Percentiles rank a stretch among this genome's conserved stretches.
Conservation (phyloP, 2,329 filamentous ascomycete genomes). For the Cladophialophora bantiana region DNA sequence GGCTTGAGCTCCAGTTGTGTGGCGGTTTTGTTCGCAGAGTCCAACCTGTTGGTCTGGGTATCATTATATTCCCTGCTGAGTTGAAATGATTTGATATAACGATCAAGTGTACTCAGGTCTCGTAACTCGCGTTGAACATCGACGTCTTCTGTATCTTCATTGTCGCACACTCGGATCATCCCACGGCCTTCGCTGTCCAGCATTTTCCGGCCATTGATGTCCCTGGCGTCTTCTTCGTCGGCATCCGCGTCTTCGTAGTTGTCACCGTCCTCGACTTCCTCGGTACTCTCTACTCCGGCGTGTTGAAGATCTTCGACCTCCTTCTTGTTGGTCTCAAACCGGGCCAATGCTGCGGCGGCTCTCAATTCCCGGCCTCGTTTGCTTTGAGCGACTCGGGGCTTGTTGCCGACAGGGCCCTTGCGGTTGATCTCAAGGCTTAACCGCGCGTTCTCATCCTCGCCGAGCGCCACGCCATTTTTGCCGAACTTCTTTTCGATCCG, state of each 20-base stretch:
- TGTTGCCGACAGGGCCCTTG: constrained; percentile 63
- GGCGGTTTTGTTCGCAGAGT: background rate
- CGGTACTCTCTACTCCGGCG: constrained; percentile 44
- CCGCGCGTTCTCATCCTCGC: constrained; percentile 71
- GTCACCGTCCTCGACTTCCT: constrained; percentile 48
- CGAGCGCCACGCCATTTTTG: constrained; percentile 70
- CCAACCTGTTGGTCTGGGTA: background rate
- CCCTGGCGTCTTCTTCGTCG: constrained; percentile 62
- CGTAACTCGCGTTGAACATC: constrained; percentile 68
- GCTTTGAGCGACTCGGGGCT: constrained; percentile 77
- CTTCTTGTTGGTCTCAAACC: constrained; percentile 64
- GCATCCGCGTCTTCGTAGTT: constrained; percentile 46
- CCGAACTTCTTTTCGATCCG: constrained; percentile 80
- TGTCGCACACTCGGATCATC: constrained; percentile 77
- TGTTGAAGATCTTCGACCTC: constrained; percentile 40
- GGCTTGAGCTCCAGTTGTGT: background rate
- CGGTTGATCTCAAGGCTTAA: constrained; percentile 69
- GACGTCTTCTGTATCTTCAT: constrained; percentile 67
- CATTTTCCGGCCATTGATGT: constrained; percentile 69
- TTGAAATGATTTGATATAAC: constrained; percentile 34
- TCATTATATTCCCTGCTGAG: constrained; percentile 8
- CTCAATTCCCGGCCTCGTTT: constrained; percentile 76
- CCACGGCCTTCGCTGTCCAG: constrained; percentile 70
- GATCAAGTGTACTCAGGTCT: constrained; percentile 65
- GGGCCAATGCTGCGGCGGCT: constrained; percentile 76